Conservation (phyloP, 1,284 basidiomycete species). For the Cryptococcus neoformans region DNA sequence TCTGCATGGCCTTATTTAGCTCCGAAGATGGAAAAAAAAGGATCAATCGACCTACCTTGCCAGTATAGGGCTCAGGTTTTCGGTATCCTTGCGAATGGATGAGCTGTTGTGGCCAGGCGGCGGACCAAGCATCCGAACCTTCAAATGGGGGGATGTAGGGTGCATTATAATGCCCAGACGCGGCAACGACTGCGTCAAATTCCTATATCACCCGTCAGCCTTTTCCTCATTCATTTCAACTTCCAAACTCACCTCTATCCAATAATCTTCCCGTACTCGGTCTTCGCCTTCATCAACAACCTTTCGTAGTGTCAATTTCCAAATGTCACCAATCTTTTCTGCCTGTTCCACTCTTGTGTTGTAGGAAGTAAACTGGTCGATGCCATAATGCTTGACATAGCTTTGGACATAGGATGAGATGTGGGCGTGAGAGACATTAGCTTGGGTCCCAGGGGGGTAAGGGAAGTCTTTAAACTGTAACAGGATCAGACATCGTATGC, state of each 20-base stretch:
- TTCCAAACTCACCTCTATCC: conserved; percentile 40
- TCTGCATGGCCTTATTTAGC: conserved; percentile 23
- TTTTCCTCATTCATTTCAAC: not conserved
- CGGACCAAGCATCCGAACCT: conserved; percentile 49
- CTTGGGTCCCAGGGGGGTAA: conserved; percentile 20
- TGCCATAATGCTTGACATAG: conserved; percentile 49
- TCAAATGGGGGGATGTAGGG: conserved; percentile 52
- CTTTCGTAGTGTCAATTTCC: conserved; percentile 35
- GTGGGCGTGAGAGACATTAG: conserved; percentile 22
- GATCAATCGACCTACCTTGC: conserved; percentile 20
- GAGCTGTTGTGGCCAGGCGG: conserved; percentile 45
- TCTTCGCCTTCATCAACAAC: conserved; percentile 50
- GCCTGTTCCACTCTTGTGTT: conserved; percentile 56
- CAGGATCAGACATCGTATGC: not conserved
- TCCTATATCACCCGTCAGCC: conserved; percentile 30
- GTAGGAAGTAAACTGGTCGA: conserved; percentile 50
- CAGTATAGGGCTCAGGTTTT: conserved; percentile 47
- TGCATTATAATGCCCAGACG: conserved; percentile 54
- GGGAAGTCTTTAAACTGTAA: conserved; percentile 34
- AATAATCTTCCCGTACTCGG: conserved; percentile 23
- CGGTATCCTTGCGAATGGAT: conserved; percentile 55
- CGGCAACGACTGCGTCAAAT: conserved; percentile 55
- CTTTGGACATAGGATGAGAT: conserved; percentile 31
- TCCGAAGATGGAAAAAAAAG: not conserved
- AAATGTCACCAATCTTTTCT: conserved; percentile 45